Evolutionary conservation across 2,329 filamentous ascomycete species (phyloP).

Genomic region (Phyllosticta citriasiana): DNA sequence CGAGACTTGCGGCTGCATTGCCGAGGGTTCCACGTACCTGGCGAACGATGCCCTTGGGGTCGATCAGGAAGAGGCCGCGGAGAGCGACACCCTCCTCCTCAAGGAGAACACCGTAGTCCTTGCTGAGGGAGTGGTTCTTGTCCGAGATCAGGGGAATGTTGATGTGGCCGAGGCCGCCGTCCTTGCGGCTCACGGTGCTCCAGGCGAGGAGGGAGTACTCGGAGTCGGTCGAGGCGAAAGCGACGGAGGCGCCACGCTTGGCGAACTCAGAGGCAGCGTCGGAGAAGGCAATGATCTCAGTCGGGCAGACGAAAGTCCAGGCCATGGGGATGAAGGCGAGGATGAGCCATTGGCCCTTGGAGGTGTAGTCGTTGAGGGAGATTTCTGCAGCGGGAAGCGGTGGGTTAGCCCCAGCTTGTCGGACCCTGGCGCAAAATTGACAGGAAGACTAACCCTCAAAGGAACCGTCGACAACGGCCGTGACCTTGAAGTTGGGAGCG

Average conservation of each 20-base stretch:
- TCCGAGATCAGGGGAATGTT: conserved; percentile 54
- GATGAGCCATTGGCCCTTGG: conserved; percentile 47
- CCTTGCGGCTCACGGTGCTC: conserved; percentile 47
- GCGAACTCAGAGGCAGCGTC: conserved; percentile 51
- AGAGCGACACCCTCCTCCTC: conserved; percentile 55
- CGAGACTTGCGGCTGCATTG: conserved; percentile 2
- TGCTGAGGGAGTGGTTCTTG: conserved; percentile 50
- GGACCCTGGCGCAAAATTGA: background rate
- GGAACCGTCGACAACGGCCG: conserved; percentile 30
- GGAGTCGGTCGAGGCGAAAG: conserved; percentile 53
- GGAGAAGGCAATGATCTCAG: conserved; percentile 56
- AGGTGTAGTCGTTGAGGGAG: conserved; percentile 29
- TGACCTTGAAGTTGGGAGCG: conserved; percentile 28
- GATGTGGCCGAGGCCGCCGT: conserved; percentile 52
- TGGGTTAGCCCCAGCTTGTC: background rate
- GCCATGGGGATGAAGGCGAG: conserved; percentile 59
- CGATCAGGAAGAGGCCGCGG: conserved; percentile 56
- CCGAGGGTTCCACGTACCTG: conserved; percentile 25
- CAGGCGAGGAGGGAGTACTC: conserved; percentile 51
- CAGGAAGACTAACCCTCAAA: conserved; percentile 25
- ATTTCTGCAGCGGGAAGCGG: conserved; percentile 18
- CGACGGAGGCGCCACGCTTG: conserved; percentile 48
- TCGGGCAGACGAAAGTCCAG: conserved; percentile 59
- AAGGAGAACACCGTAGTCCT: conserved; percentile 53
- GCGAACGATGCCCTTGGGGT: conserved; percentile 50